Evolutionary conservation across 1,139 yeast genomes (phyloP).

Genomic region (Spathaspora sp.): DNA sequence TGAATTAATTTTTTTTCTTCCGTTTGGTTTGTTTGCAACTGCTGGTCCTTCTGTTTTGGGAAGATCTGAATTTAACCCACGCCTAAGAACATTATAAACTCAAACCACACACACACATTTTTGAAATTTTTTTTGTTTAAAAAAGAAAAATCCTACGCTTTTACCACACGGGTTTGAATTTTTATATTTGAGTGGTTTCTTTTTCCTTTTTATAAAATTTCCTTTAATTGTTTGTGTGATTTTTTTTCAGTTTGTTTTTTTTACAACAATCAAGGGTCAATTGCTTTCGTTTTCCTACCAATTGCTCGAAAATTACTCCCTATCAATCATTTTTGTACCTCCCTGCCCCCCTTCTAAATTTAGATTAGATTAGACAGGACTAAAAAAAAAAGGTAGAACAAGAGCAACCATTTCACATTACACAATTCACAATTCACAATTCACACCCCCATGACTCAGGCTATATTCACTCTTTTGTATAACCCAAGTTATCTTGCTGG

Average conservation of each 20-base stretch:
- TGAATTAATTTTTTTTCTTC: not conserved
- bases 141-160: not conserved
- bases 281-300: too few relatives aligned
- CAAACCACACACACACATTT: not conserved
- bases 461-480: conserved; percentile 67
- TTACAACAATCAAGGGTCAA: too few relatives aligned
- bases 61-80: not conserved
- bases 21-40: not conserved
- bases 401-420: not conserved
- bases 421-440: too few relatives aligned
- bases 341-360: too few relatives aligned
- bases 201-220: too few relatives aligned
- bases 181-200: too few relatives aligned
- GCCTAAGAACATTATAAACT: not conserved
- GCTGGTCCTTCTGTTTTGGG: not conserved
- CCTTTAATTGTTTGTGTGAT: too few relatives aligned
- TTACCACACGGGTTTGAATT: too few relatives aligned
- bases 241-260: too few relatives aligned
- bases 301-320: too few relatives aligned
- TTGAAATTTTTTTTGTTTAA: not conserved
- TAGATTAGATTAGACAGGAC: too few relatives aligned
- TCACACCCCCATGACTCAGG: conserved; percentile 32
- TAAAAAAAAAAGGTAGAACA: not conserved
- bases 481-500: conserved; percentile 74
- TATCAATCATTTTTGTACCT: too few relatives aligned